Percentiles rank a stretch among this genome's conserved stretches.
Conservation (phyloP, 73 alveolate genomes). For the Paramecium pentaurelia region DNA sequence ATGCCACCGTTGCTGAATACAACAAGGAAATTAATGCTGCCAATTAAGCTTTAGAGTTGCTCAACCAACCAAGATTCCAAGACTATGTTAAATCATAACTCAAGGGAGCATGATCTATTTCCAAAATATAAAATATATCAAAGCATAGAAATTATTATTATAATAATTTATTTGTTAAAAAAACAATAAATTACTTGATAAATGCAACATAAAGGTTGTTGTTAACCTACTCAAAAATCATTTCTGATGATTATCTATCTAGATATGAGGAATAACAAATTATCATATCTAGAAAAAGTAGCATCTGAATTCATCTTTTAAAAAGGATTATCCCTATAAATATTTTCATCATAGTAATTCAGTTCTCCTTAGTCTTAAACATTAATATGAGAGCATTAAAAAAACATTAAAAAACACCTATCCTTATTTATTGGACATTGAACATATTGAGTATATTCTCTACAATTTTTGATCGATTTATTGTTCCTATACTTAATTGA, state of each 20-base stretch:
- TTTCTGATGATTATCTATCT: background rate
- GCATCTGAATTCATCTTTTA: too few relatives aligned
- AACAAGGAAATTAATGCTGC: conserved; percentile 33
- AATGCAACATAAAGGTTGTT: background rate
- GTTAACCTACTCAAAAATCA: background rate
- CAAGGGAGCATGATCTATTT: conserved; percentile 27
- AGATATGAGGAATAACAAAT: background rate
- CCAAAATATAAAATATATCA: background rate
- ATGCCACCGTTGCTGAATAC: conserved; percentile 22
- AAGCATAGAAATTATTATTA: background rate
- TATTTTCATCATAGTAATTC: too few relatives aligned
- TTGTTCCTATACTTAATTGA: background rate
- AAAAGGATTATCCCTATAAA: too few relatives aligned
- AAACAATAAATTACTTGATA: too few relatives aligned
- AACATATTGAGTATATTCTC: too few relatives aligned
- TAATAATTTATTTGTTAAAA: background rate
- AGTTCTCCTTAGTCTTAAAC: too few relatives aligned
- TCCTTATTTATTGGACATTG: too few relatives aligned
- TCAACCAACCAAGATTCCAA: conserved; percentile 41
- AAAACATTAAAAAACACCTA: too few relatives aligned
- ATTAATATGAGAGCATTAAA: too few relatives aligned
- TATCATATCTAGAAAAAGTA: too few relatives aligned
- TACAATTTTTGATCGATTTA: background rate
- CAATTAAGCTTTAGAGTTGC: conserved; percentile 7
- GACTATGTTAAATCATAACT: conserved; percentile 28